These are phyloP conservation scores for Flammula alnicola DNA, from an alignment of 1,284 basidiomycete species.

Conservation along the genomic window DNA sequence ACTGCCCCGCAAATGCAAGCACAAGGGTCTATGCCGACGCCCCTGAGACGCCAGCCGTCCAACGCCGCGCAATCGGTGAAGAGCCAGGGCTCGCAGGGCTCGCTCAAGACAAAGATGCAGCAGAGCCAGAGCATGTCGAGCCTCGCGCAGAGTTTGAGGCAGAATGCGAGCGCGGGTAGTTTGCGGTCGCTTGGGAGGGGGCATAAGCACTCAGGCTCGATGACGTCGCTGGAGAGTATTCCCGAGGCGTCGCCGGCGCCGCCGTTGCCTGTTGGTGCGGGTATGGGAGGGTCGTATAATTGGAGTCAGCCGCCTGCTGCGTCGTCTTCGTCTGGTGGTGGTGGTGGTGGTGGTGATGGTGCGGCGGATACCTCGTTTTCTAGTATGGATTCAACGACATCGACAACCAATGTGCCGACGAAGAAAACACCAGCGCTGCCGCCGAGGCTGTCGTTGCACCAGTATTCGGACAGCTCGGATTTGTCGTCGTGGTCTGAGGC, in stretches of 20 bases:
- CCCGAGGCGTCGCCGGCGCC: slow-evolving; percentile 21
- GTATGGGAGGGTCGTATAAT: background rate
- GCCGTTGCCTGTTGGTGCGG: background rate
- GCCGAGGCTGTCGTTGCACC: slow-evolving; percentile 59
- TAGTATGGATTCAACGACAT: background rate
- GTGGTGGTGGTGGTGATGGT: too few relatives aligned
- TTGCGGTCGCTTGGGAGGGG: slow-evolving; percentile 12
- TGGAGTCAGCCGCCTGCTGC: slow-evolving; percentile 4
- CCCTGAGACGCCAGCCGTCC: background rate
- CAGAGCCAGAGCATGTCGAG: slow-evolving; percentile 11
- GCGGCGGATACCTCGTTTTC: background rate
- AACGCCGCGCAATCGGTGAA: too few relatives aligned
- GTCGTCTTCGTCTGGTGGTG: background rate
- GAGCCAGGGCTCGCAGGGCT: background rate
- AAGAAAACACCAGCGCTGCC: slow-evolving; percentile 45
- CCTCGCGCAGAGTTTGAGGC: slow-evolving; percentile 7
- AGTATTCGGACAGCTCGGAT: slow-evolving; percentile 37
- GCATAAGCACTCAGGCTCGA: slow-evolving; percentile 18
- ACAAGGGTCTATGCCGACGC: background rate
- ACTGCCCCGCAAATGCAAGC: too few relatives aligned
- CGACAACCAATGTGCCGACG: background rate
- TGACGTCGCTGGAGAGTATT: slow-evolving; percentile 26
- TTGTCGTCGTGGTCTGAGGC: slow-evolving; percentile 41
- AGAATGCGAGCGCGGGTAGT: slow-evolving; percentile 12
- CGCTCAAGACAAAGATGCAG: background rate